These are phyloP conservation scores for Solanum chiquidenum DNA, from an alignment of 257 asterid genomes.

Conservation along the genomic window DNA sequence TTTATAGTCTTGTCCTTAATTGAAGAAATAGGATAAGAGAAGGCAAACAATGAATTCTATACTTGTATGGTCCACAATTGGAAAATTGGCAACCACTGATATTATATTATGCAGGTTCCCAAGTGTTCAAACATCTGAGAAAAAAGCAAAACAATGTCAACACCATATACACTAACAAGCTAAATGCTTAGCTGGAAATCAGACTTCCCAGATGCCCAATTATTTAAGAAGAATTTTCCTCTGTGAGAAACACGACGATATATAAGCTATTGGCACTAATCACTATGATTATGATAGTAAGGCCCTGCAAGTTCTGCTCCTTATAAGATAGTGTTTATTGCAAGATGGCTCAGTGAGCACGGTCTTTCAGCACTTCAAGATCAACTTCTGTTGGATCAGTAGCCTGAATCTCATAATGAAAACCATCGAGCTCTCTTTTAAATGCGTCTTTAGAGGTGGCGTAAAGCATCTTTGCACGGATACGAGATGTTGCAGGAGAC, in stretches of 20 bases:
- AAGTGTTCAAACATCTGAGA: not conserved
- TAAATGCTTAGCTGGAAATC: not conserved
- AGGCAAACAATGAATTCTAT: not conserved
- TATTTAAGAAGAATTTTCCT: not conserved
- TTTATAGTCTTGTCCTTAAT: not conserved
- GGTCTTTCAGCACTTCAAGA: constrained; percentile 27
- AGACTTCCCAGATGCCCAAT: not conserved
- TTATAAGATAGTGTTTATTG: not conserved
- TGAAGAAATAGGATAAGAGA: not conserved
- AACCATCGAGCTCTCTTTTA: constrained; percentile 24
- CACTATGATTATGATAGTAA: not conserved
- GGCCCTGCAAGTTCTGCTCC: not conserved
- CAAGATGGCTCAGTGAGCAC: constrained; percentile 11
- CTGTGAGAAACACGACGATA: not conserved
- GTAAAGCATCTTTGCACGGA: constrained; percentile 29
- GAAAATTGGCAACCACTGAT: not conserved
- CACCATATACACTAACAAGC: not conserved
- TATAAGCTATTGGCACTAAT: not conserved
- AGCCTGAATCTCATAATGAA: constrained; percentile 35
- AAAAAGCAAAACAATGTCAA: not conserved
- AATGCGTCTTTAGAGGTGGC: constrained; percentile 30
- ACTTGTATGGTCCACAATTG: not conserved
- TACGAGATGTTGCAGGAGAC: constrained; percentile 27
- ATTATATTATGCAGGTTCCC: not conserved
- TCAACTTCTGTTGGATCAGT: constrained; percentile 32